Evolutionary conservation across 306 rosid genomes (phyloP).

Genomic region (Potentilla sterilis): DNA sequence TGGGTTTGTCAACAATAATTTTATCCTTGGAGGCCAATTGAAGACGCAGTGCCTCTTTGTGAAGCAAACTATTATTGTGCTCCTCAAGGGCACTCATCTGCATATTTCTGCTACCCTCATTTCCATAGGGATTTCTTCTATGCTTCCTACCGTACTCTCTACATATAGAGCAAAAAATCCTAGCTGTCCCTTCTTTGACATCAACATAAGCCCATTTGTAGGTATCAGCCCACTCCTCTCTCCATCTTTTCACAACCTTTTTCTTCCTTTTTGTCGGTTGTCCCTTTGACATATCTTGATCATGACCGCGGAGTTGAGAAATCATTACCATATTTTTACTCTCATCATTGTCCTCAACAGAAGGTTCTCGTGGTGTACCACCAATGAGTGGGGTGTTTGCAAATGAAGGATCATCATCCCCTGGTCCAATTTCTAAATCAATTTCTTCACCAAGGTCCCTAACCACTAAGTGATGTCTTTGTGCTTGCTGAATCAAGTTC

Average conservation of each 20-base stretch:
- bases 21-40: slow-evolving; percentile 96
- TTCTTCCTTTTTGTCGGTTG: slow-evolving; percentile 81
- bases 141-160: slow-evolving; percentile 95
- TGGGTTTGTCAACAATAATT: slow-evolving; percentile 76
- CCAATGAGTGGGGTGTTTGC: slow-evolving; percentile 67
- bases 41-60: slow-evolving; percentile 98
- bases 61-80: slow-evolving; percentile 96
- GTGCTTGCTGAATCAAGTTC: slow-evolving; percentile 92
- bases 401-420: slow-evolving; percentile 94
- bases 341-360: slow-evolving; percentile 73
- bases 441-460: slow-evolving; percentile 92
- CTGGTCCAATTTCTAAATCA: slow-evolving; percentile 94
- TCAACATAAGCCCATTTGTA: slow-evolving; percentile 98
- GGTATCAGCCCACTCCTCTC: slow-evolving; percentile 99
- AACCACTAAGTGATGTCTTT: slow-evolving; percentile 92
- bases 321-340: slow-evolving; percentile 79
- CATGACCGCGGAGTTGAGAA: slow-evolving; percentile 73
- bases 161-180: slow-evolving; percentile 98
- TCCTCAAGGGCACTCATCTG: slow-evolving; percentile 99
- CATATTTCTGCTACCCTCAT: slow-evolving; percentile 99
- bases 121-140: slow-evolving; percentile 95
- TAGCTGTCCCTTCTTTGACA: slow-evolving; percentile 90
- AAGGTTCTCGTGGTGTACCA: slow-evolving; percentile 70
- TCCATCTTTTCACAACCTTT: slow-evolving; percentile 99
- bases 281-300: slow-evolving; percentile 69